Percentiles rank a stretch among this genome's conserved stretches.
phyloP scores from a whole-genome alignment of 768 basidiomycete species.

The Pleurotus giganteus region DNA sequence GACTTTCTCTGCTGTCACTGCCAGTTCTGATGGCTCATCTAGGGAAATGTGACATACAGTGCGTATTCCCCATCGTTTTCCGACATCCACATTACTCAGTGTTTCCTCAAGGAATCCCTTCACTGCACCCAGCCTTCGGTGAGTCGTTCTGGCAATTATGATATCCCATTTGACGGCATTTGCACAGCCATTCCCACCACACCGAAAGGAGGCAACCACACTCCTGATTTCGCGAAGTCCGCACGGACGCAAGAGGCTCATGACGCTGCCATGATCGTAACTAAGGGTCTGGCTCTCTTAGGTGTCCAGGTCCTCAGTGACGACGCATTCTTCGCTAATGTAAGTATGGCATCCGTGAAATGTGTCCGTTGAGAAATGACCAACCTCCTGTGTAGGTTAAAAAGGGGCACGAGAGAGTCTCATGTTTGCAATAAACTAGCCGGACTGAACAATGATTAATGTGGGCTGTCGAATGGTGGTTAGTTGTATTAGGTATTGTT shows the following conservation, averaged over 20 bases:
- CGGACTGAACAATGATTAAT: too few relatives aligned
- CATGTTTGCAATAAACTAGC: too few relatives aligned
- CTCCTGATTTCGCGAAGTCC: slow-evolving; percentile 60
- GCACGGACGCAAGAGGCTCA: slow-evolving; percentile 64
- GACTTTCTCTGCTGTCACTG: slow-evolving; percentile 7
- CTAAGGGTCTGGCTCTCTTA: slow-evolving; percentile 61
- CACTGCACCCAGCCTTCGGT: slow-evolving; percentile 66
- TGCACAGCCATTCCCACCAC: slow-evolving; percentile 67
- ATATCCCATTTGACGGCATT: slow-evolving; percentile 23
- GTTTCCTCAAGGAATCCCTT: slow-evolving; percentile 47
- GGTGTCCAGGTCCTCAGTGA: slow-evolving; percentile 61
- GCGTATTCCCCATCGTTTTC: slow-evolving; percentile 15
- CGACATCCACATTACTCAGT: neutral
- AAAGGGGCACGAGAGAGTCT: too few relatives aligned
- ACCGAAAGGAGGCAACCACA: slow-evolving; percentile 74
- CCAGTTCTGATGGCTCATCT: slow-evolving; percentile 10
- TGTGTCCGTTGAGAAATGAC: neutral
- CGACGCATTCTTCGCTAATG: slow-evolving; percentile 53
- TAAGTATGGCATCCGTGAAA: slow-evolving; percentile 24
- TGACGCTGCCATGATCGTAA: slow-evolving; percentile 49
- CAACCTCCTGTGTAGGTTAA: slow-evolving; percentile 8
- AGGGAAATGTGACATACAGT: slow-evolving; percentile 80
- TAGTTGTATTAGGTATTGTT: neutral
- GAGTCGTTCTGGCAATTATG: slow-evolving; percentile 18
- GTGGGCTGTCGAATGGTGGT: slow-evolving; percentile 11